Evolutionary conservation across 2,329 filamentous ascomycete species (phyloP).

Genomic region (Chaetomium sp.): DNA sequence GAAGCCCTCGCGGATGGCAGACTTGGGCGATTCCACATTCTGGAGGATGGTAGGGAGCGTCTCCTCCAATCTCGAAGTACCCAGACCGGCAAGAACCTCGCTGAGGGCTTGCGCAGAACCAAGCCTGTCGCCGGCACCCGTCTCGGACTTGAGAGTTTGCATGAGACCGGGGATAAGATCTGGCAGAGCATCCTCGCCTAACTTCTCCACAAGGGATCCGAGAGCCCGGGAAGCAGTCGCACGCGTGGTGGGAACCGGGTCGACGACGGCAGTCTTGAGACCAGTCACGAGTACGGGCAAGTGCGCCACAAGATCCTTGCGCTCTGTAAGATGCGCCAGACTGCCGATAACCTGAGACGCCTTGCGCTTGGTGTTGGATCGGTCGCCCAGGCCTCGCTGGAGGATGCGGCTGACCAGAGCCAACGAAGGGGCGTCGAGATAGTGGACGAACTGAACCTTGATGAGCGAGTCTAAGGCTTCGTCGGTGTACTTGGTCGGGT

Average conservation of each 20-base stretch:
- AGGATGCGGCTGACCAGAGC: slow-evolving; percentile 92
- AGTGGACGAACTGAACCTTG: slow-evolving; percentile 97
- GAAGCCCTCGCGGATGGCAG: slow-evolving; percentile 91
- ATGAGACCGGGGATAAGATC: slow-evolving; percentile 97
- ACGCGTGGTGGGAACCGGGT: slow-evolving; percentile 92
- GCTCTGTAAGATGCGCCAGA: slow-evolving; percentile 91
- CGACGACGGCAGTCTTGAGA: slow-evolving; percentile 80
- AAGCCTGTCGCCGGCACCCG: slow-evolving; percentile 88
- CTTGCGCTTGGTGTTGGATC: slow-evolving; percentile 93
- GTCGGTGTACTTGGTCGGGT: slow-evolving; percentile 95
- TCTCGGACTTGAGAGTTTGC: slow-evolving; percentile 95
- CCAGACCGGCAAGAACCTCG: slow-evolving; percentile 91
- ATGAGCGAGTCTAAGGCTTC: slow-evolving; percentile 89
- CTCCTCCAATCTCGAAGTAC: slow-evolving; percentile 87
- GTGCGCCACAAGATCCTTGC: slow-evolving; percentile 87
- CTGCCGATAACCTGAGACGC: slow-evolving; percentile 97
- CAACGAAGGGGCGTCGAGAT: slow-evolving; percentile 92
- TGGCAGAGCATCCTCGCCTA: slow-evolving; percentile 92
- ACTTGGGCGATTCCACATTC: slow-evolving; percentile 86
- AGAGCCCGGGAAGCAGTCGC: slow-evolving; percentile 94
- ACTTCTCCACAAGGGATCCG: slow-evolving; percentile 94
- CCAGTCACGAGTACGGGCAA: slow-evolving; percentile 88
- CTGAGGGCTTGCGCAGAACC: slow-evolving; percentile 94
- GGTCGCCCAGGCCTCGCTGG: slow-evolving; percentile 82
- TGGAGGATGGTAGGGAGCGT: slow-evolving; percentile 93